These are phyloP conservation scores for Pulveroboletus ravenelii DNA, from an alignment of 768 basidiomycete species.

Conservation along the genomic window DNA sequence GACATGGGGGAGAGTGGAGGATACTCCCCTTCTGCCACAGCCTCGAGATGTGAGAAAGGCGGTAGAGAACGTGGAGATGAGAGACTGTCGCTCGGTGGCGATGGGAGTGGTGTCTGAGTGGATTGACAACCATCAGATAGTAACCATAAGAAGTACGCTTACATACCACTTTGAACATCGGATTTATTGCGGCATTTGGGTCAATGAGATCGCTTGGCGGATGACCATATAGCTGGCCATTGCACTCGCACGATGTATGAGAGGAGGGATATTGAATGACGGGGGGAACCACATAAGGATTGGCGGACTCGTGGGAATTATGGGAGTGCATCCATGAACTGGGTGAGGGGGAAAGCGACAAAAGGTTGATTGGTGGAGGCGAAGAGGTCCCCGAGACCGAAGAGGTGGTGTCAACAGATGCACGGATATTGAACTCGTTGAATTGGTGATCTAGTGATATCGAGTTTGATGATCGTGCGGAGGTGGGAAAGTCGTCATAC, in stretches of 20 bases:
- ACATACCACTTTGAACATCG: constrained; percentile 90
- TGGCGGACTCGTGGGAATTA: constrained; percentile 37
- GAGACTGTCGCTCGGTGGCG: constrained; percentile 35
- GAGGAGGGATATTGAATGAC: constrained; percentile 36
- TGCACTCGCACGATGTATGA: constrained; percentile 46
- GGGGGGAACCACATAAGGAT: constrained; percentile 34
- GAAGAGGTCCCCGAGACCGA: constrained; percentile 62
- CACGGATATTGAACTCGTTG: constrained; percentile 69
- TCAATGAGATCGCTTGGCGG: constrained; percentile 58
- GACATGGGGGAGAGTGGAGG: constrained; percentile 75
- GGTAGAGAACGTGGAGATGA: constrained; percentile 53
- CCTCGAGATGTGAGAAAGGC: constrained; percentile 78
- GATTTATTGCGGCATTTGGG: constrained; percentile 71
- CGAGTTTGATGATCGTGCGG: constrained; percentile 75
- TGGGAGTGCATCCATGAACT: constrained; percentile 53
- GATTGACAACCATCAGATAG: constrained; percentile 6
- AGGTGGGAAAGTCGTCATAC: constrained; percentile 68
- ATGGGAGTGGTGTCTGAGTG: constrained; percentile 50
- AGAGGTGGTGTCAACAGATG: constrained; percentile 58
- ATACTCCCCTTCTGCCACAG: constrained; percentile 74
- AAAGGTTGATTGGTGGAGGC: constrained; percentile 70
- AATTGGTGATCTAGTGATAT: constrained; percentile 73
- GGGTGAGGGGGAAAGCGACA: constrained; percentile 65
- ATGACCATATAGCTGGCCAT: constrained; percentile 47
- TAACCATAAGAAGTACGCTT: neutral